These are phyloP conservation scores for Arabidopsis lyrata DNA, from an alignment of 441 rosid genomes.

Conservation along the genomic window DNA sequence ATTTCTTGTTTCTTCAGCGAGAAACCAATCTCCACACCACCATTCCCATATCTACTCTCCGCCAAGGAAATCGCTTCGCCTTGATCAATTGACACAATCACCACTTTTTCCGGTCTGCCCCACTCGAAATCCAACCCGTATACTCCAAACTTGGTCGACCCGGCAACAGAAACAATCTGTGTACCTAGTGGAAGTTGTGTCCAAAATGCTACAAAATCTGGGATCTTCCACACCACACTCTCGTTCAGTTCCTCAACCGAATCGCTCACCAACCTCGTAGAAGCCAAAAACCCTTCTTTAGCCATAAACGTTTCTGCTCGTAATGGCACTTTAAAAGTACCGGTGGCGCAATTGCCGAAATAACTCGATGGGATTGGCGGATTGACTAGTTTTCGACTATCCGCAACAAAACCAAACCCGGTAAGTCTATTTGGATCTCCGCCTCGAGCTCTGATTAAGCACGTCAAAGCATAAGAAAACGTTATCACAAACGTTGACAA, in stretches of 20 bases:
- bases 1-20: conserved; percentile 41
- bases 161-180: neutral
- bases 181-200: fast-evolving
- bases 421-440: conserved; percentile 27
- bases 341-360: conserved; percentile 47
- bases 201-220: neutral
- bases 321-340: fast-evolving
- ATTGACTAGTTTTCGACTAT: conserved; percentile 40
- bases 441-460: conserved; percentile 45
- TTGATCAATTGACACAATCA: neutral
- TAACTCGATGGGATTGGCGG: conserved; percentile 49
- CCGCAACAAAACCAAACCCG: conserved; percentile 21
- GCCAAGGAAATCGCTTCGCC: neutral
- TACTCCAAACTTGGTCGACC: neutral
- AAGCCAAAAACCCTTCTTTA: conserved; percentile 40
- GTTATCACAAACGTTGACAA: conserved; percentile 51
- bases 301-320: conserved; percentile 35
- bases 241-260: conserved; percentile 30
- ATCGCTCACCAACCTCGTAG: conserved; percentile 31
- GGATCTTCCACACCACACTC: neutral
- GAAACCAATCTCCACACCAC: conserved; percentile 28
- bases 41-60: conserved; percentile 2
- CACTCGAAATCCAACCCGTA: neutral
- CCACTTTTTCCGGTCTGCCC: neutral
- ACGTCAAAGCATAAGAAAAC: conserved; percentile 35